Conservation (phyloP, 2,329 filamentous ascomycete genomes). For the Aspergillus nomiae region DNA sequence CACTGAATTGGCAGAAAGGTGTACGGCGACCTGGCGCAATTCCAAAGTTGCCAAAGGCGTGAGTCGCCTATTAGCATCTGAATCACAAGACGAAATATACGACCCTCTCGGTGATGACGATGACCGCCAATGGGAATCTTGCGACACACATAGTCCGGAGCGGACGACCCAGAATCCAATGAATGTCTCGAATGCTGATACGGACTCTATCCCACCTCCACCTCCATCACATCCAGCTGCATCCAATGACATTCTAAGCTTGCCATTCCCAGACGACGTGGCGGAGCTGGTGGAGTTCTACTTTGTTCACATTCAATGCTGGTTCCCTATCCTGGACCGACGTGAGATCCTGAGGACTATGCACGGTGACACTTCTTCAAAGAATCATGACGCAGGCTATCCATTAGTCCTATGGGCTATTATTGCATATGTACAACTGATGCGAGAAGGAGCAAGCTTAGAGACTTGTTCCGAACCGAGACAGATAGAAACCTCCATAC, state of each 20-base stretch:
- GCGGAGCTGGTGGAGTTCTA: neutral
- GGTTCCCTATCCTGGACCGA: neutral
- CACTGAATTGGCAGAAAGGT: neutral
- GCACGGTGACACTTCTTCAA: neutral
- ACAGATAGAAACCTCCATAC: neutral
- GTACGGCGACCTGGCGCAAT: neutral
- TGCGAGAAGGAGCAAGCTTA: neutral
- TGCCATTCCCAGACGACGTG: neutral
- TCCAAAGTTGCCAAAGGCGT: neutral
- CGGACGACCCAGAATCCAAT: neutral
- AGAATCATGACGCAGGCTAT: neutral
- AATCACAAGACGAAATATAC: neutral
- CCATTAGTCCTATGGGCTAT: neutral
- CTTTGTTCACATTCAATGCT: neutral
- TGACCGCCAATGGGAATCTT: neutral
- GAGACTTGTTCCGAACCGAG: neutral
- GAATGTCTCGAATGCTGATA: neutral
- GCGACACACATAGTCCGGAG: neutral
- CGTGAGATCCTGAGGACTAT: neutral
- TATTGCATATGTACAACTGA: neutral
- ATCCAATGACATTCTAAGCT: neutral
- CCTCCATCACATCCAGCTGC: neutral
- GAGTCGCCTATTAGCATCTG: neutral
- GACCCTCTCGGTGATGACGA: neutral
- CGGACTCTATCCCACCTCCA: neutral